These are phyloP conservation scores for Leccinum uliginosum DNA, from an alignment of 768 basidiomycete genomes.

Conservation along the genomic window DNA sequence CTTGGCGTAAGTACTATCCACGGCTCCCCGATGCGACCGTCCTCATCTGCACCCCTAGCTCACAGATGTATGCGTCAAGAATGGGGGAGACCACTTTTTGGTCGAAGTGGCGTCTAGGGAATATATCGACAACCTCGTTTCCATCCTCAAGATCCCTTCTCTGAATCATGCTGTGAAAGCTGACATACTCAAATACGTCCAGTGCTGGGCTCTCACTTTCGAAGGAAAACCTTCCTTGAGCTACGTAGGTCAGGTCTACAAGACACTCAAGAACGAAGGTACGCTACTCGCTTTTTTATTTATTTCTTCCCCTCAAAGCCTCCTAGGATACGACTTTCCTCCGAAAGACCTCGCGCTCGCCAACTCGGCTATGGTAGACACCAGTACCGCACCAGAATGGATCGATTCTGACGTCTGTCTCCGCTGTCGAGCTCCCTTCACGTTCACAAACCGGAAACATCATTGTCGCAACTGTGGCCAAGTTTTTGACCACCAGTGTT, in stretches of 20 bases:
- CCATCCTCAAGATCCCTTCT: conserved; percentile 73
- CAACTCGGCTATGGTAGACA: conserved; percentile 84
- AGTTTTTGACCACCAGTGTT: conserved; percentile 94
- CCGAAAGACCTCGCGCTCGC: conserved; percentile 67
- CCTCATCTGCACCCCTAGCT: conserved; percentile 43
- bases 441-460: conserved; percentile 95
- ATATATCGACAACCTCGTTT: conserved; percentile 91
- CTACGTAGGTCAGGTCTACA: conserved; percentile 81
- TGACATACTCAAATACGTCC: conserved; percentile 72
- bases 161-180: conserved; percentile 82
- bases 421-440: conserved; percentile 85
- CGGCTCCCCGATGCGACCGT: not conserved
- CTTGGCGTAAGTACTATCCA: conserved; percentile 56
- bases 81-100: conserved; percentile 91
- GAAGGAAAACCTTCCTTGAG: conserved; percentile 69
- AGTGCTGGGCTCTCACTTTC: conserved; percentile 92
- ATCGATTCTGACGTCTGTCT: conserved; percentile 94
- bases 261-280: conserved; percentile 74
- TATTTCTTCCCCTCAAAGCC: not conserved
- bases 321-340: conserved; percentile 76
- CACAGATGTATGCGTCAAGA: conserved; percentile 92
- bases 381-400: conserved; percentile 93
- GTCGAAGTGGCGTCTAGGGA: conserved; percentile 81
- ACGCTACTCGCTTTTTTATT: conserved; percentile 14
- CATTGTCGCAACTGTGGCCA: conserved; percentile 98